Evolutionary conservation across 2,329 filamentous ascomycete species (phyloP).

Genomic region (Beauveria sp.): DNA sequence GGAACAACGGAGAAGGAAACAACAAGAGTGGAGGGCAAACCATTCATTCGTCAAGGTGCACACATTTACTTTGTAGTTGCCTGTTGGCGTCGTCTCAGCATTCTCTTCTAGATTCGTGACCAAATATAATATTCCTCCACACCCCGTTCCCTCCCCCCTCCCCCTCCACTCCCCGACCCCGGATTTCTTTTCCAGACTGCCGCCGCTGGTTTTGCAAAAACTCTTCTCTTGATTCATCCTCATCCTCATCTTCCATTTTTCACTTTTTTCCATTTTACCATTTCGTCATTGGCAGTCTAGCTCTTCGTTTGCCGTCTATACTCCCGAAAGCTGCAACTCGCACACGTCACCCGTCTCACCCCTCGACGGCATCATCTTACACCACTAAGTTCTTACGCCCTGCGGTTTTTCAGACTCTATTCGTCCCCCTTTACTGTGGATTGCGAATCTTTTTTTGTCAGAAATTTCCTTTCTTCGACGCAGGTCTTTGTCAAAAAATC

Average conservation of each 20-base stretch:
- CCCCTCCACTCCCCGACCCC: conserved; percentile 20
- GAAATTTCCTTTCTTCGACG: neutral
- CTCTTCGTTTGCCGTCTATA: neutral
- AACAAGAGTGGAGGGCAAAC: neutral
- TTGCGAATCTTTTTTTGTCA: neutral
- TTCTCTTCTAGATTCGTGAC: too few species aligned
- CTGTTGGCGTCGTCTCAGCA: neutral
- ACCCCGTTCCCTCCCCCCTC: conserved; percentile 14
- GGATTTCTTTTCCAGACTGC: conserved; percentile 18
- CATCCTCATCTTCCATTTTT: neutral
- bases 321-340: neutral
- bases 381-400: conserved; percentile 2
- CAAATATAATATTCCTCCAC: conserved; percentile 26
- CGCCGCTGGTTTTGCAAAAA: neutral
- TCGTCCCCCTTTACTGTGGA: neutral
- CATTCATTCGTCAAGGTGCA: neutral
- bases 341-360: conserved; percentile 3
- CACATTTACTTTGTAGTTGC: neutral
- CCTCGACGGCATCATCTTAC: conserved; percentile 10
- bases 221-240: neutral
- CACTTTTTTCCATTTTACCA: neutral
- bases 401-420: neutral
- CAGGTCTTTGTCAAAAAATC: neutral
- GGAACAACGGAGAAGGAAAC: neutral
- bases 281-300: neutral